phyloP scores from a whole-genome alignment of 495 filamentous ascomycete genomes.

The Podospora anserina region DNA sequence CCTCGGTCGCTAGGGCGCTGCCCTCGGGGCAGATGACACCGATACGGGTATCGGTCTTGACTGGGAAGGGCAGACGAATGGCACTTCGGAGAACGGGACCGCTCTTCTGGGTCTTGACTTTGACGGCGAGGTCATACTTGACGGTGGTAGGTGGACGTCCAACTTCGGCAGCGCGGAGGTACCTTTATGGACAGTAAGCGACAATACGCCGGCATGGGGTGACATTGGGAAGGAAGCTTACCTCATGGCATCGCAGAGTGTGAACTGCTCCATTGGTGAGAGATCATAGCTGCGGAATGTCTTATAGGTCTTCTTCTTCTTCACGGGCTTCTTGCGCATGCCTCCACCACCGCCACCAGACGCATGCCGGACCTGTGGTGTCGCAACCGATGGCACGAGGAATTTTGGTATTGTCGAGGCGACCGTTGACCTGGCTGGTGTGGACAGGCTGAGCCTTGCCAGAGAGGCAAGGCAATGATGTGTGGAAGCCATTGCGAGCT shows the following conservation, averaged over 20 bases:
- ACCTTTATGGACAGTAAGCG: constrained; percentile 54
- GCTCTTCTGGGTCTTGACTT: constrained; percentile 73
- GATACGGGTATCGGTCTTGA: constrained; percentile 79
- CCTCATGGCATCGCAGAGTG: constrained; percentile 92
- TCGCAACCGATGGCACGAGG: constrained; percentile 37
- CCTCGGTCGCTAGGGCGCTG: constrained; percentile 64
- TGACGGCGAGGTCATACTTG: constrained; percentile 88
- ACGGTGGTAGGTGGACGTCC: constrained; percentile 64
- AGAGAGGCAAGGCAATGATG: constrained; percentile 57
- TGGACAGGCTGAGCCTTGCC: constrained; percentile 53
- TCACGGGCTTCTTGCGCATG: constrained; percentile 48
- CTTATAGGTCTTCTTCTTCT: constrained; percentile 64
- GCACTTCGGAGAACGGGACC: constrained; percentile 82
- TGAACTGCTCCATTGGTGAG: constrained; percentile 61
- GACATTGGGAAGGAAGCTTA: constrained; percentile 38
- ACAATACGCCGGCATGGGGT: constrained; percentile 36
- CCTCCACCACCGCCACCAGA: constrained; percentile 26
- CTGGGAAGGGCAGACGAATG: constrained; percentile 81
- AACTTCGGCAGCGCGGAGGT: constrained; percentile 88
- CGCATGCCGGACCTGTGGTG: constrained; percentile 39
- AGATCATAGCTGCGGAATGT: constrained; percentile 56
- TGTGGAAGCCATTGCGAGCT: constrained; percentile 40
- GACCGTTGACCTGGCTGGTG: constrained; percentile 32
- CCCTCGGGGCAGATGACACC: constrained; percentile 83
- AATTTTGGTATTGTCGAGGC: constrained; percentile 41